Conservation (phyloP, 306 rosid genomes). For the Sphenostylis stenocarpa region DNA sequence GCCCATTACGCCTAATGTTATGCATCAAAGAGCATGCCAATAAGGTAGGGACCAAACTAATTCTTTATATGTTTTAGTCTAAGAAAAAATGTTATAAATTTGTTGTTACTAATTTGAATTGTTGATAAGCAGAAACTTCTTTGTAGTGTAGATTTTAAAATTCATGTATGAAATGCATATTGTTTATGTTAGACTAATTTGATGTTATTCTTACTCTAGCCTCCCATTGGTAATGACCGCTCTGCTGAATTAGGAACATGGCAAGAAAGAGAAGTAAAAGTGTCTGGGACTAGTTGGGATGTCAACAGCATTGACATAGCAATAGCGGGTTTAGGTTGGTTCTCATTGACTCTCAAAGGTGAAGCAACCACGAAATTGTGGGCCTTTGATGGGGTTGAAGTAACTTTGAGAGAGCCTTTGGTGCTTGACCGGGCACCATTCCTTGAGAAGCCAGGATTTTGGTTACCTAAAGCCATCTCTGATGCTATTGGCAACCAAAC, state of each 20-base stretch:
- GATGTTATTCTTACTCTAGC: constrained; percentile 49
- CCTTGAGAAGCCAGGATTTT: constrained; percentile 83
- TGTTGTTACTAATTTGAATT: background rate
- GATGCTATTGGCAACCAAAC: constrained; percentile 65
- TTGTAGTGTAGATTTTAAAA: no score
- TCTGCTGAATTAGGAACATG: constrained; percentile 63
- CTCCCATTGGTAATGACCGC: constrained; percentile 66
- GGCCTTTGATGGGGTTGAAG: constrained; percentile 74
- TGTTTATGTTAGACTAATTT: background rate
- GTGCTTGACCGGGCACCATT: constrained; percentile 81
- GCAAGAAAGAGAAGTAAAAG: constrained; percentile 71
- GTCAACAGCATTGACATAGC: constrained; percentile 77
- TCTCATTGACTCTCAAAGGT: constrained; percentile 81
- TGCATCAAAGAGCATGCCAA: background rate
- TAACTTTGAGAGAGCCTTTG: constrained; percentile 78
- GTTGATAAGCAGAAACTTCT: background rate
- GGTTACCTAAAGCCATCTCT: constrained; percentile 82
- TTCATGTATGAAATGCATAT: no score
- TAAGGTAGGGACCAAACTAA: background rate
- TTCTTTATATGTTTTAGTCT: background rate
- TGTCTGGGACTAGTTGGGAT: constrained; percentile 81
- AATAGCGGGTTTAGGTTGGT: constrained; percentile 84
- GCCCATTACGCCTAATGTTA: background rate
- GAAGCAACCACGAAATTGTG: constrained; percentile 73
- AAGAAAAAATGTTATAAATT: no score